A percentile compares a stretch with the other conserved stretches of the same genome.
phyloP scores from a whole-genome alignment of 2,329 filamentous ascomycete genomes.

The Stemphylium lycopersici region DNA sequence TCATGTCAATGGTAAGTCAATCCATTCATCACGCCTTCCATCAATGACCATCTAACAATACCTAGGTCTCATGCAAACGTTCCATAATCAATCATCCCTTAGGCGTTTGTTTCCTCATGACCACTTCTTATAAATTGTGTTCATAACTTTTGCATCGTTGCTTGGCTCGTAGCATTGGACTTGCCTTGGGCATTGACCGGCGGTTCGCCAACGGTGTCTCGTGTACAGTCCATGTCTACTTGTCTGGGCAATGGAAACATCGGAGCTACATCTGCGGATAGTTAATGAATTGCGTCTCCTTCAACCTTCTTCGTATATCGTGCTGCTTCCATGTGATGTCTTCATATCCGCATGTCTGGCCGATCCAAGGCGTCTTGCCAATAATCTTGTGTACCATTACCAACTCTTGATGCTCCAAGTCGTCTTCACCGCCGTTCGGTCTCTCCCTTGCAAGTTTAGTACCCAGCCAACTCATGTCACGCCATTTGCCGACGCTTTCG shows the following conservation, averaged over 20 bases:
- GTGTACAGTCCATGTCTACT: constrained; percentile 26
- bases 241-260: constrained; percentile 36
- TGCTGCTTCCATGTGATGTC: not conserved
- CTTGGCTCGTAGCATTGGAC: constrained; percentile 29
- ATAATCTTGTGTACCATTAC: too few relatives aligned
- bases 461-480: too few relatives aligned
- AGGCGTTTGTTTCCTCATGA: constrained; percentile 43
- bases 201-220: constrained; percentile 23
- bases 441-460: too few relatives aligned
- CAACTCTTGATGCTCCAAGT: too few relatives aligned
- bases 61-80: constrained; percentile 36
- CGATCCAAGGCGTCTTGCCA: too few relatives aligned
- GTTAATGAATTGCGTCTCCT: constrained; percentile 44
- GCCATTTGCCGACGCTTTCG: not conserved
- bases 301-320: constrained; percentile 4
- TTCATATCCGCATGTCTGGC: too few relatives aligned
- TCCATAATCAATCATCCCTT: constrained; percentile 39
- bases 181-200: constrained; percentile 20
- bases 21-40: not conserved
- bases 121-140: constrained; percentile 45
- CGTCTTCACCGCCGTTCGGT: too few relatives aligned
- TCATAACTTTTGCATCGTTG: constrained; percentile 45
- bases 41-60: constrained; percentile 19
- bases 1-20: constrained; percentile 39
- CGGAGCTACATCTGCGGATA: constrained; percentile 46